phyloP scores from a whole-genome alignment of 768 basidiomycete species.

The Lactarius hengduanensis region DNA sequence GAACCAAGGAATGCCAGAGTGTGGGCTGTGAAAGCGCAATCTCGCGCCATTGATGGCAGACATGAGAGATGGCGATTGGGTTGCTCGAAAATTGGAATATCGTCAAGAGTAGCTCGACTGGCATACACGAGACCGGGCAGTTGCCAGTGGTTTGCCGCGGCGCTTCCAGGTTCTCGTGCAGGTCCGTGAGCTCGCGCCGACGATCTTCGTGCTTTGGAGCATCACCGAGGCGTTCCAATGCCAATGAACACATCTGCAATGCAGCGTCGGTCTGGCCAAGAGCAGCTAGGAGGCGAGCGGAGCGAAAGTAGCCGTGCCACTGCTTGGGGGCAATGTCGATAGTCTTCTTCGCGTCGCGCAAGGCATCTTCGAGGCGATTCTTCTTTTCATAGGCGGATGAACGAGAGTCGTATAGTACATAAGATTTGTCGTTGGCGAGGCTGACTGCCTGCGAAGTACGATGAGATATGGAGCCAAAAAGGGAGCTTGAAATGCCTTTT shows the following conservation, averaged over 20 bases:
- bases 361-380: slow-evolving; percentile 57
- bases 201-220: slow-evolving; percentile 42
- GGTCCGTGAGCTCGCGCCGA: slow-evolving; percentile 35
- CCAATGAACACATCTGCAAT: slow-evolving; percentile 57
- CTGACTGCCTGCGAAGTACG: slow-evolving; percentile 13
- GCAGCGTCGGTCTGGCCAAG: slow-evolving; percentile 52
- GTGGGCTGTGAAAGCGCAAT: slow-evolving; percentile 49
- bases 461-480: not conserved
- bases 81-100: slow-evolving; percentile 50
- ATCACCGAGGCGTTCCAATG: slow-evolving; percentile 49
- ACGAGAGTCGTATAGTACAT: slow-evolving; percentile 66
- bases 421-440: slow-evolving; percentile 8
- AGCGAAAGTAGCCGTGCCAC: slow-evolving; percentile 78
- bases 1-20: slow-evolving; percentile 61
- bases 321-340: slow-evolving; percentile 65
- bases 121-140: slow-evolving; percentile 41
- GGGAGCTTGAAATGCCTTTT: not conserved
- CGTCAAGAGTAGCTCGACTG: slow-evolving; percentile 63
- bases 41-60: slow-evolving; percentile 63
- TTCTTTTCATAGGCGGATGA: slow-evolving; percentile 69
- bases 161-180: slow-evolving; percentile 9
- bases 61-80: slow-evolving; percentile 50
- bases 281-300: slow-evolving; percentile 63
- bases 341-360: slow-evolving; percentile 64
- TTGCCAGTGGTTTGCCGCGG: not conserved